Percentiles rank a stretch among this genome's conserved stretches.
phyloP scores from a whole-genome alignment of 2,329 filamentous ascomycete species.

The Sordariomycetes sp. region DNA sequence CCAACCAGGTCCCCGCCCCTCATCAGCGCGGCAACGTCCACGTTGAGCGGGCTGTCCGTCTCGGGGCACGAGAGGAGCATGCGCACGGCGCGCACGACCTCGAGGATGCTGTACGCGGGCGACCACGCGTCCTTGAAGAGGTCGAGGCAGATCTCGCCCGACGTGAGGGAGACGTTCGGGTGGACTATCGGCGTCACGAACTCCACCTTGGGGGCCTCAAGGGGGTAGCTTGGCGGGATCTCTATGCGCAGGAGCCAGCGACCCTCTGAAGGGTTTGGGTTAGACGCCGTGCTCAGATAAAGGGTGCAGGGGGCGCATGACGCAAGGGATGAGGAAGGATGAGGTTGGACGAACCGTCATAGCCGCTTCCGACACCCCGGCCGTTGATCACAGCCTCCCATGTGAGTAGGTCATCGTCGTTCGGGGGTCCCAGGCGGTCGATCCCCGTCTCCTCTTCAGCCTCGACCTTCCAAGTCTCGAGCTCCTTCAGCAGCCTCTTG shows the following conservation, averaged over 20 bases:
- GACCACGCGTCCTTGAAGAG: constrained; percentile 73
- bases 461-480: constrained; percentile 41
- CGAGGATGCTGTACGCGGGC: constrained; percentile 71
- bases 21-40: constrained; percentile 65
- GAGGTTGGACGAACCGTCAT: constrained; percentile 28
- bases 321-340: not conserved
- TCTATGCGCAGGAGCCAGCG: constrained; percentile 73
- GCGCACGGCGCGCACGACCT: constrained; percentile 62
- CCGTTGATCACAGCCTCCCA: constrained; percentile 54
- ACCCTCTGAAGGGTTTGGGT: constrained; percentile 39
- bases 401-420: constrained; percentile 41
- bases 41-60: constrained; percentile 65
- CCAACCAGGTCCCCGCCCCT: constrained; percentile 58
- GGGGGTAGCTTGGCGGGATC: constrained; percentile 70
- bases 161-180: constrained; percentile 61
- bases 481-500: constrained; percentile 47
- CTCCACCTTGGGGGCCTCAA: constrained; percentile 61
- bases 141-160: constrained; percentile 90
- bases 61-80: constrained; percentile 58
- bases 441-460: constrained; percentile 38
- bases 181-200: constrained; percentile 84
- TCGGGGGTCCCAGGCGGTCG: constrained; percentile 45
- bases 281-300: not conserved
- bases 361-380: constrained; percentile 41
- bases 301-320: not conserved